Evolutionary conservation across 2,329 filamentous ascomycete genomes (phyloP), one percentile per base, ranked within the genome.

Genomic region (Juglanconis juglandina): DNA sequence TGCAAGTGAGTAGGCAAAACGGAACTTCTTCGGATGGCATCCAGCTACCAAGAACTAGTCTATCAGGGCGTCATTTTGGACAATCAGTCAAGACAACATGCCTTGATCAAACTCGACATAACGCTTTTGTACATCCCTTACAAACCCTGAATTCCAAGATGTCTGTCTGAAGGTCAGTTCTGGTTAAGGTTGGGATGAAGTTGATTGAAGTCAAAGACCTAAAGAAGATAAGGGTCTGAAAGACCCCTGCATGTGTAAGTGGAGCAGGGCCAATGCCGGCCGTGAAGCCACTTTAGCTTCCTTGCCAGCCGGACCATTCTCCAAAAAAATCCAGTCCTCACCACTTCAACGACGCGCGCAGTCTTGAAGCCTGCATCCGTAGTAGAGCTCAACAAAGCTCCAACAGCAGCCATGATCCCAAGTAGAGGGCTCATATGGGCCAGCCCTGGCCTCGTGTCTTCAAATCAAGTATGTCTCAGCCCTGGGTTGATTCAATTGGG

Each of bases 371-470:
- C 48, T 33, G 34, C 44, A 56, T 32, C 13, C n/a, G 17, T 39
- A 58, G 34, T 32, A 34, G 39, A 62, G 57, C 54, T 56, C 54
- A 48, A 59, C 41, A 56, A 57, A 62, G 49, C 63, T 58, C 44
- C 44, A 60, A 37, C 41, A 37, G 52, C 51, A 60, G 56, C 68
- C 66, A 87, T 87, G 83, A 75, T 86, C 70, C 79, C 80, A 69
- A 80, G 80, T 66, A 79, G 78, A 78, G 79, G 81, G 66, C 68
- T 85, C 58, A 74, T 78, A 63, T 79, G 76, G 72, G 75, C 78
- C 61, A 71, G 73, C 68, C 75, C 77, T 56, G 73, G 77, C 65
- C 71, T 78, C 65, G 75, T 73, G 68, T 68, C 77, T 68, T 70
- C 75, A 68, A 70, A 67, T 65, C 65, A 71, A 69, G 72, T 77